phyloP scores from a whole-genome alignment of 2,329 filamentous ascomycete genomes.

The Fusarium solani-melongenae region DNA sequence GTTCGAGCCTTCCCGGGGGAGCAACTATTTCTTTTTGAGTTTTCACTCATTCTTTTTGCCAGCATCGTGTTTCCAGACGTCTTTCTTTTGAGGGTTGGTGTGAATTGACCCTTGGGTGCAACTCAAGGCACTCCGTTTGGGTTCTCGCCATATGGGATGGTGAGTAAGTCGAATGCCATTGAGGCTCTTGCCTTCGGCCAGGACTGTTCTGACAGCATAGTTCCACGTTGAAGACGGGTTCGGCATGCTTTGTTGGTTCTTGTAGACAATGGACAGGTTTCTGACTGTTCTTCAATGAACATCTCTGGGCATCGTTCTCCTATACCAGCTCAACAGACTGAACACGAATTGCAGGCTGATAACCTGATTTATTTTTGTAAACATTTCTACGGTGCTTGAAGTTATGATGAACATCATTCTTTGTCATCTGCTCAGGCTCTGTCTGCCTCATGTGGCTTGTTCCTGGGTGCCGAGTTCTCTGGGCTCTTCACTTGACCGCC shows the following conservation, averaged over 20 bases:
- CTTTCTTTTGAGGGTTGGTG: background rate
- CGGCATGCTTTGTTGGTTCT: background rate
- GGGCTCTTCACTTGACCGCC: background rate
- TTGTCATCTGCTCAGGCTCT: background rate
- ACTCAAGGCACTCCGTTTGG: background rate
- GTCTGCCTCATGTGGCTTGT: background rate
- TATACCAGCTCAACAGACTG: background rate
- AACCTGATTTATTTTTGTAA: background rate
- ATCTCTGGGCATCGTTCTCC: background rate
- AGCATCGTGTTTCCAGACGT: no score
- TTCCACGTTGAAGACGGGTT: background rate
- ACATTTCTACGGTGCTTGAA: background rate
- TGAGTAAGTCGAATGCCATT: background rate
- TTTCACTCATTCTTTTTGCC: background rate
- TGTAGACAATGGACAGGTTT: background rate
- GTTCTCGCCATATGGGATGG: background rate
- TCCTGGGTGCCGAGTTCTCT: background rate
- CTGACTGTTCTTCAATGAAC: background rate
- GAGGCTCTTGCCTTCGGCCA: background rate
- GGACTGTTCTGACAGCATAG: background rate
- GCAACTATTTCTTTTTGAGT: background rate
- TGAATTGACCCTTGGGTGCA: background rate
- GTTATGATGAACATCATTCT: background rate
- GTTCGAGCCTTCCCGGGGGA: constrained; percentile 47
- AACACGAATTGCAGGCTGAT: background rate